A percentile compares a stretch with the other conserved stretches of the same genome.
Evolutionary conservation across 805 yeast genomes (phyloP).

Genomic region (Metschnikowia drakensbergensis): DNA sequence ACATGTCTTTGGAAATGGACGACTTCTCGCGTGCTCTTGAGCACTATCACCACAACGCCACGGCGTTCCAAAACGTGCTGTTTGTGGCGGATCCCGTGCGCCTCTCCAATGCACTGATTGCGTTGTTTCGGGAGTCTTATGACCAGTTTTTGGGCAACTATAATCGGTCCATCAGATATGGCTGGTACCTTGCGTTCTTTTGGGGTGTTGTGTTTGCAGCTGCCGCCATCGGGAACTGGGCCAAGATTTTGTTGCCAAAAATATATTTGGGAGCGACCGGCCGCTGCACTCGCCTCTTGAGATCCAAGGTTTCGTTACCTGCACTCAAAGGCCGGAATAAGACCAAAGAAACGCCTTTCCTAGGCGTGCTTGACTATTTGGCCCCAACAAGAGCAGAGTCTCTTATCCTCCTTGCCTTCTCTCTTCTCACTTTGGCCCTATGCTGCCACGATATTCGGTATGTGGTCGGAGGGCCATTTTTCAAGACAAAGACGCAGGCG

Average conservation of each 20-base stretch:
- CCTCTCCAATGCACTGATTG: conserved; percentile 21
- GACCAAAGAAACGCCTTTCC: conserved; percentile 24
- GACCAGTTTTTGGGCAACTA: conserved; percentile 40
- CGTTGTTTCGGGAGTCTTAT: conserved; percentile 24
- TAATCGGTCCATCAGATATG: conserved; percentile 37
- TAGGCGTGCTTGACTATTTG: conserved; percentile 25
- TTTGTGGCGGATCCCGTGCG: conserved; percentile 21
- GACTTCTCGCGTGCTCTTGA: conserved; percentile 21
- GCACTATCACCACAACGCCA: conserved; percentile 7
- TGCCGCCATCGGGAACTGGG: conserved; percentile 32
- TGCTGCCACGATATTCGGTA: conserved; percentile 9
- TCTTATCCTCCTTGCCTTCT: conserved; percentile 9
- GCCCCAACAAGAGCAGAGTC: conserved; percentile 20
- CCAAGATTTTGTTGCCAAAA: conserved; percentile 26
- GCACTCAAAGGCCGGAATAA: conserved; percentile 29
- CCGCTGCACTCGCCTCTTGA: conserved; percentile 28
- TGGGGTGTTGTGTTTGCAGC: conserved; percentile 29
- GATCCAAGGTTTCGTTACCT: conserved; percentile 38
- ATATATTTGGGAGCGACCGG: conserved; percentile 20
- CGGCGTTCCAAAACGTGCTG: background rate
- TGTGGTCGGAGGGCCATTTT: conserved; percentile 15
- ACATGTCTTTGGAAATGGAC: conserved; percentile 20
- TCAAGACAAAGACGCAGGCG: conserved; percentile 25
- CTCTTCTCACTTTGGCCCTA: conserved; percentile 3
- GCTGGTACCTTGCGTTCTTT: conserved; percentile 27